phyloP scores from a whole-genome alignment of 768 basidiomycete genomes.

The Rhizopogon sp. region DNA sequence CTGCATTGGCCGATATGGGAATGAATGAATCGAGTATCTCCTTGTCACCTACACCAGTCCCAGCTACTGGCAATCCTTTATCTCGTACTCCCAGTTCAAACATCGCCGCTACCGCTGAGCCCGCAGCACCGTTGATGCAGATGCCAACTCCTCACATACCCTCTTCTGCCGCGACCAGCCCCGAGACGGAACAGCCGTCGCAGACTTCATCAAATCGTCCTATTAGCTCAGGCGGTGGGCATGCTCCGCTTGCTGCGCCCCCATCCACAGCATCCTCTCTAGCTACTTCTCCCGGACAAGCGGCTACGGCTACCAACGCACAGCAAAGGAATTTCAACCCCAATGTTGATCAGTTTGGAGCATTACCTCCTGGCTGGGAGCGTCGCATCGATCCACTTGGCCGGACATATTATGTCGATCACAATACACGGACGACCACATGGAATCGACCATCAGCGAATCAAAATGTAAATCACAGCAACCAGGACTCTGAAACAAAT shows the following conservation, averaged over 20 bases:
- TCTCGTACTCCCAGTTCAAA: constrained; percentile 69
- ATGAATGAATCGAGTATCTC: constrained; percentile 56
- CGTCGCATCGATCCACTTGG: constrained; percentile 94
- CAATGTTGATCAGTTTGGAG: constrained; percentile 89
- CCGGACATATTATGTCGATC: constrained; percentile 97
- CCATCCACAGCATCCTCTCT: constrained; percentile 14
- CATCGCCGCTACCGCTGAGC: constrained; percentile 49
- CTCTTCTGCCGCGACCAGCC: constrained; percentile 18
- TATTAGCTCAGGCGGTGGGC: constrained; percentile 27
- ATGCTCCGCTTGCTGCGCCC: constrained; percentile 13
- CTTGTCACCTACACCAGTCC: constrained; percentile 42
- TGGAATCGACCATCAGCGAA: constrained; percentile 91
- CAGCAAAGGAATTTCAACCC: constrained; percentile 88
- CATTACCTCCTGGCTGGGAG: constrained; percentile 92
- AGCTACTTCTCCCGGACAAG: constrained; percentile 32
- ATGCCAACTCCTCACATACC: constrained; percentile 33
- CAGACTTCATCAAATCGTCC: constrained; percentile 29
- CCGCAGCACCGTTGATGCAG: constrained; percentile 32
- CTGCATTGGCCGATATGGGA: constrained; percentile 57
- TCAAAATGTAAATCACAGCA: constrained; percentile 64
- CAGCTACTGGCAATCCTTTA: constrained; percentile 34
- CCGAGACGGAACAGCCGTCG: constrained; percentile 24
- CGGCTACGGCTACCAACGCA: constrained; percentile 40
- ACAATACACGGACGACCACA: constrained; percentile 95
- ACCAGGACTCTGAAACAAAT: constrained; percentile 75